These are phyloP conservation scores for Basidioascus undulatus DNA, from an alignment of 768 basidiomycete species.

Conservation along the genomic window DNA sequence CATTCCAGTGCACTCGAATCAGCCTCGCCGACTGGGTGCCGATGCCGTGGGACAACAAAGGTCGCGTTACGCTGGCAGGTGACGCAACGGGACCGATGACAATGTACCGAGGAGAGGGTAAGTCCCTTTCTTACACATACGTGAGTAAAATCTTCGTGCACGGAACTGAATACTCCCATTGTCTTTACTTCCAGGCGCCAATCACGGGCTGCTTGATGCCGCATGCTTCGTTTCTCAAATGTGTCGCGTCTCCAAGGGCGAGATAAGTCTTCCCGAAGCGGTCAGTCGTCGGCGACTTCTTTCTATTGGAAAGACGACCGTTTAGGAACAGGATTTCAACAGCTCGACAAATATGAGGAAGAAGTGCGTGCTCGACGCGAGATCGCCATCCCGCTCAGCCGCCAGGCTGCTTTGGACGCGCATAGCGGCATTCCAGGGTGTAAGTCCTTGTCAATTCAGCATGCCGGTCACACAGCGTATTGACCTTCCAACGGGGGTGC, in stretches of 20 bases:
- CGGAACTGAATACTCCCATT: no score
- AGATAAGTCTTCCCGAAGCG: no score
- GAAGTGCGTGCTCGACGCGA: background rate
- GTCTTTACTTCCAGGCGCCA: no score
- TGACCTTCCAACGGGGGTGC: no score
- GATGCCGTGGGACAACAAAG: background rate
- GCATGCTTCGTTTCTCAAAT: background rate
- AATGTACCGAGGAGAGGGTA: constrained; percentile 1
- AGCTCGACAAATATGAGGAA: background rate
- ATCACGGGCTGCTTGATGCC: constrained; percentile 1
- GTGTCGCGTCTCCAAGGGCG: no score
- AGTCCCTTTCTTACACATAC: background rate
- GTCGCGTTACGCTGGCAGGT: background rate
- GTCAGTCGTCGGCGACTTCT: no score
- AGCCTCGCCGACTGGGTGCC: background rate
- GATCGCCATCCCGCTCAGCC: background rate
- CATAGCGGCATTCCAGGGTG: no score
- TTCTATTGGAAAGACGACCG: no score
- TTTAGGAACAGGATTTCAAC: no score
- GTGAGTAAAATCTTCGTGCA: no score
- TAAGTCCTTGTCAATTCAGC: no score
- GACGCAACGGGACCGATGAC: constrained; percentile 1
- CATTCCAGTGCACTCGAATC: background rate
- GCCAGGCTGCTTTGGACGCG: background rate
- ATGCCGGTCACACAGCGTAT: no score